Conservation (phyloP, 306 rosid species). For the Lotus japonicus region DNA sequence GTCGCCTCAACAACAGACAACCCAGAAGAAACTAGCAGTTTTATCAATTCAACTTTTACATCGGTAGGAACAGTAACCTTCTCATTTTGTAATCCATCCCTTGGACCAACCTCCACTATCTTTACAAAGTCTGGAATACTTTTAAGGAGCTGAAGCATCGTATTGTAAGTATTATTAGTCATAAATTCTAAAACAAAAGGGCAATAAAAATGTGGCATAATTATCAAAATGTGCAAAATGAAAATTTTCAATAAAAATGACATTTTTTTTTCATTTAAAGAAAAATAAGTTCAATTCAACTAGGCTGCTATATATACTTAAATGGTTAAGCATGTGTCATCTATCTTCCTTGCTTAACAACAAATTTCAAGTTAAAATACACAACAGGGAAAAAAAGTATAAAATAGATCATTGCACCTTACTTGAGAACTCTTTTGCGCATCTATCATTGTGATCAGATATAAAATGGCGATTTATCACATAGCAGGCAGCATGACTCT, state of each 20-base stretch:
- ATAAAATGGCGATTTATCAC: constrained; percentile 39
- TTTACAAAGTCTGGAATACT: constrained; percentile 64
- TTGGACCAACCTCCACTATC: constrained; percentile 90
- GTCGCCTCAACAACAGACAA: constrained; percentile 80
- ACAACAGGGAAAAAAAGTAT: background rate
- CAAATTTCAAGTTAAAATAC: constrained; percentile 10
- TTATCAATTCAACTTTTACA: constrained; percentile 71
- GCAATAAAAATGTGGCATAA: background rate
- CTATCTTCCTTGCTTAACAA: constrained; percentile 3
- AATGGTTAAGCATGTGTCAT: background rate
- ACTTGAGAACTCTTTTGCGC: constrained; percentile 32
- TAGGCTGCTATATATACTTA: background rate
- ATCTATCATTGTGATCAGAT: constrained; percentile 19
- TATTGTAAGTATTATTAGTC: background rate
- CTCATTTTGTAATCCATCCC: constrained; percentile 96
- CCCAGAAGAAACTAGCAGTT: constrained; percentile 74
- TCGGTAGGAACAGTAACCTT: constrained; percentile 65
- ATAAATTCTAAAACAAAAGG: constrained; percentile 15
- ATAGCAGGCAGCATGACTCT: constrained; percentile 17
- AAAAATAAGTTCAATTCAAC: constrained; percentile 16
- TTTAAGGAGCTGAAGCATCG: constrained; percentile 33
- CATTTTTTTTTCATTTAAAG: background rate
- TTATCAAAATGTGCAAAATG: constrained; percentile 3
- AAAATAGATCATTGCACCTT: constrained; percentile 42
- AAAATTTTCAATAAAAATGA: background rate